phyloP scores from a whole-genome alignment of 2,329 filamentous ascomycete species.

The Hymenoscyphus albidus region DNA sequence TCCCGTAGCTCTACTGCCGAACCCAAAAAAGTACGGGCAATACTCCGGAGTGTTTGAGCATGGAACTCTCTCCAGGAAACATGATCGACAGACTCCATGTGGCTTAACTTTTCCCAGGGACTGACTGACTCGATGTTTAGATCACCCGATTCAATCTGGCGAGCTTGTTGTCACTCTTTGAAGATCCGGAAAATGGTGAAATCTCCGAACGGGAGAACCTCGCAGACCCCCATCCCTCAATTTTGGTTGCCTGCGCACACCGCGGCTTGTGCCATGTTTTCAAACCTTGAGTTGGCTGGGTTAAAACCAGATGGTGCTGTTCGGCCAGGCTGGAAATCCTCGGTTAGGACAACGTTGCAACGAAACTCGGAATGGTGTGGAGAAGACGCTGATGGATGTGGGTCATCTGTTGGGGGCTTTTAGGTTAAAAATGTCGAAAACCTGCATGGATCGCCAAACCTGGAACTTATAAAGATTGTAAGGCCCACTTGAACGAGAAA shows the following conservation, averaged over 20 bases:
- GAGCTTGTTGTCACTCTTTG: slow-evolving; percentile 6
- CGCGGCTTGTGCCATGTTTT: slow-evolving; percentile 3
- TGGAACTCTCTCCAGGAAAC: slow-evolving; percentile 7
- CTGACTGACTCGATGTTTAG: slow-evolving; percentile 11
- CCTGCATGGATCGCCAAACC: background rate
- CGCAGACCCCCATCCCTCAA: slow-evolving; percentile 9
- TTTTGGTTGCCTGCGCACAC: background rate
- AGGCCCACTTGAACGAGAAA: background rate
- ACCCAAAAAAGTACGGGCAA: background rate
- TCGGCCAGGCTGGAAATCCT: slow-evolving; percentile 12
- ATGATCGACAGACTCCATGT: slow-evolving; percentile 20
- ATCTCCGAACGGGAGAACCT: slow-evolving; percentile 25
- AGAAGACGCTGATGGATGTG: slow-evolving; percentile 27
- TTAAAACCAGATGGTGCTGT: background rate
- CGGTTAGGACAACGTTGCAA: slow-evolving; percentile 22
- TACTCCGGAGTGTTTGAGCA: slow-evolving; percentile 2
- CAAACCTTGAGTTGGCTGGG: slow-evolving; percentile 1
- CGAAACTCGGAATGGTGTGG: slow-evolving; percentile 22
- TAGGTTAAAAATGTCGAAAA: background rate
- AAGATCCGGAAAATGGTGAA: slow-evolving; percentile 23
- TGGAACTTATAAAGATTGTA: background rate
- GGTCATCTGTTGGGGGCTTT: background rate
- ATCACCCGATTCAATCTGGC: slow-evolving; percentile 10
- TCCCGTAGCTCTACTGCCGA: background rate
- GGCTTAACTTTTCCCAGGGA: slow-evolving; percentile 11